Conservation (phyloP, 2,329 filamentous ascomycete genomes). For the Botryotinia narcissicola region DNA sequence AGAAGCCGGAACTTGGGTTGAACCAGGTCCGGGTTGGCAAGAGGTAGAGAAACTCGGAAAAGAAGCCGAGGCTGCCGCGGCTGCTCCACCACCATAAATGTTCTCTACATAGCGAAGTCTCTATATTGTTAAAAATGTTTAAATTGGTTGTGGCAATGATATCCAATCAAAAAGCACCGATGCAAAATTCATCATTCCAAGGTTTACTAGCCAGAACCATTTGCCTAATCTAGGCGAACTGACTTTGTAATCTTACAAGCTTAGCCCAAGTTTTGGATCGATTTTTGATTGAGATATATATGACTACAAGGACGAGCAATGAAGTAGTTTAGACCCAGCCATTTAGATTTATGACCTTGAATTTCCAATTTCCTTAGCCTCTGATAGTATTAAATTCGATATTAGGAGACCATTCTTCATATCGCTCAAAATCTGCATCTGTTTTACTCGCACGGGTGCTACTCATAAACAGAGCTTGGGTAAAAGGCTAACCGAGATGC, state of each 20-base stretch:
- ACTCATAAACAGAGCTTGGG: background rate
- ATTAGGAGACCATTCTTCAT: background rate
- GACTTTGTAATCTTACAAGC: background rate
- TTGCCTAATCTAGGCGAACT: background rate
- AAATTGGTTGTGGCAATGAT: background rate
- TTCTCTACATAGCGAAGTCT: background rate
- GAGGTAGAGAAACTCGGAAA: background rate
- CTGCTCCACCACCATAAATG: background rate
- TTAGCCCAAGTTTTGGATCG: background rate
- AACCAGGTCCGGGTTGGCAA: background rate
- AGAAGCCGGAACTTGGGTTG: background rate
- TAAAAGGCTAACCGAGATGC: background rate
- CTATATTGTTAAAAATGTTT: background rate
- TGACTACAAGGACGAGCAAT: rapidly evolving
- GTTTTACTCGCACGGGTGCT: background rate
- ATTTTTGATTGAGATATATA: background rate
- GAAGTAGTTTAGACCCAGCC: background rate
- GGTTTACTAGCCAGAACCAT: background rate
- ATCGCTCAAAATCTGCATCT: background rate
- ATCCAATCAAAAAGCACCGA: background rate
- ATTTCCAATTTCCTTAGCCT: background rate
- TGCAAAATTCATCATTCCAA: background rate
- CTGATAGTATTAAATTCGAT: background rate
- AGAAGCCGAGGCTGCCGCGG: background rate
- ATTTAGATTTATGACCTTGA: background rate